A percentile compares a stretch with the other conserved stretches of the same genome.
Conservation (phyloP, 2,329 filamentous ascomycete genomes). For the Zasmidium angulare region DNA sequence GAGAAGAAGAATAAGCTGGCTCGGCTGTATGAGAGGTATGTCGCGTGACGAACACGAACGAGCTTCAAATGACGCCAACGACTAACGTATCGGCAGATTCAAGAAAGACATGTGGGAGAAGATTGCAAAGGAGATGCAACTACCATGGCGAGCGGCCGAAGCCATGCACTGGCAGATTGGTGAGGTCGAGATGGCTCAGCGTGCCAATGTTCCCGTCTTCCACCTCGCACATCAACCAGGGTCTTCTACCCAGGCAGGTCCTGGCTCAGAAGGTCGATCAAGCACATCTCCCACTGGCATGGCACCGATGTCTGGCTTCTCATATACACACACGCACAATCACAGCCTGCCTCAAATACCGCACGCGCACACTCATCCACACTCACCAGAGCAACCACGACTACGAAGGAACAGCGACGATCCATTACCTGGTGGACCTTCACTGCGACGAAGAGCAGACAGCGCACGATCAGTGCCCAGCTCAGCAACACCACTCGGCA, state of each 20-base stretch:
- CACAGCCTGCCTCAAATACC: constrained; percentile 34
- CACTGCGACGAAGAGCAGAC: constrained; percentile 32
- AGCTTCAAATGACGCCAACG: background rate
- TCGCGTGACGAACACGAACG: constrained; percentile 15
- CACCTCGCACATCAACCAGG: constrained; percentile 45
- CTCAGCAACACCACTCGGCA: constrained; percentile 13
- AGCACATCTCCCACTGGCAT: constrained; percentile 30
- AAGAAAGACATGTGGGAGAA: constrained; percentile 98
- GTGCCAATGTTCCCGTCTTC: constrained; percentile 87
- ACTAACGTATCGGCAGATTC: constrained; percentile 63
- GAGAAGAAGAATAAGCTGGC: constrained; percentile 97
- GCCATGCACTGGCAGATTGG: constrained; percentile 98
- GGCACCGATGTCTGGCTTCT: constrained; percentile 12
- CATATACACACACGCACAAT: constrained; percentile 33
- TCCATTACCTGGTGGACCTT: constrained; percentile 21
- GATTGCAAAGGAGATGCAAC: constrained; percentile 89
- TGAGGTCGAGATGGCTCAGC: constrained; percentile 87
- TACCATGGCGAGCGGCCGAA: constrained; percentile 93
- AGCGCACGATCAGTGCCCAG: constrained; percentile 31
- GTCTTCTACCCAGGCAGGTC: constrained; percentile 20
- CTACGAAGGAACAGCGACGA: constrained; percentile 29
- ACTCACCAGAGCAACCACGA: constrained; percentile 30
- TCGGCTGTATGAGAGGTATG: constrained; percentile 88
- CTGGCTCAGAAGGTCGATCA: constrained; percentile 20
- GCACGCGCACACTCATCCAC: constrained; percentile 26